phyloP scores from a whole-genome alignment of 2,329 filamentous ascomycete species.

The Aspergillus arachidicola region DNA sequence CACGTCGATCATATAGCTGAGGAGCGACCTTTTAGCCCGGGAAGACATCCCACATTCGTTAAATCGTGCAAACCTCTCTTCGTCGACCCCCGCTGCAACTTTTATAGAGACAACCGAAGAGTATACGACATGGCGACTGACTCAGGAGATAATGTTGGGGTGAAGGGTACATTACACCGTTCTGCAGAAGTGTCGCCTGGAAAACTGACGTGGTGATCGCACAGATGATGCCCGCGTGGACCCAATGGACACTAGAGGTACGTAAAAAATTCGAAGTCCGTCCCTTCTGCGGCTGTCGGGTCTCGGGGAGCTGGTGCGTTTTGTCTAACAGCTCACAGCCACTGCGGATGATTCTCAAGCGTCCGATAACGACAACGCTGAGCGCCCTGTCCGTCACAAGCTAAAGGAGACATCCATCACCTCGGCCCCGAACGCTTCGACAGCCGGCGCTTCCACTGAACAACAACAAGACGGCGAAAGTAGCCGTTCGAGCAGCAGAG shows the following conservation, averaged over 20 bases:
- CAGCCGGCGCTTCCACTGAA: conserved; percentile 16
- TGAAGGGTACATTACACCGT: conserved; percentile 17
- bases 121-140: conserved; percentile 22
- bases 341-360: conserved; percentile 31
- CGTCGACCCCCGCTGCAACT: neutral
- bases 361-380: conserved; percentile 48
- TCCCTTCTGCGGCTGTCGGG: neutral
- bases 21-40: neutral
- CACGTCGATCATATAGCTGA: neutral
- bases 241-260: conserved; percentile 19
- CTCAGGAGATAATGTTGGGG: conserved; percentile 8
- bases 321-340: conserved; percentile 11
- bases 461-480: conserved; percentile 13
- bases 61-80: neutral
- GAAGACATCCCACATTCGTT: neutral
- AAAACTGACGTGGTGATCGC: neutral
- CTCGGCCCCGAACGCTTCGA: conserved; percentile 28
- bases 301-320: neutral
- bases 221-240: conserved; percentile 15
- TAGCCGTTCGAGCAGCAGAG: conserved; percentile 27
- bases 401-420: conserved; percentile 64
- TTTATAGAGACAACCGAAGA: neutral
- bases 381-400: conserved; percentile 62
- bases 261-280: neutral
- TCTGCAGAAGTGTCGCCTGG: neutral